A percentile compares a stretch with the other conserved stretches of the same genome.
Evolutionary conservation across 257 asterid species (phyloP).

Genomic region (Fraxinus excelsior): DNA sequence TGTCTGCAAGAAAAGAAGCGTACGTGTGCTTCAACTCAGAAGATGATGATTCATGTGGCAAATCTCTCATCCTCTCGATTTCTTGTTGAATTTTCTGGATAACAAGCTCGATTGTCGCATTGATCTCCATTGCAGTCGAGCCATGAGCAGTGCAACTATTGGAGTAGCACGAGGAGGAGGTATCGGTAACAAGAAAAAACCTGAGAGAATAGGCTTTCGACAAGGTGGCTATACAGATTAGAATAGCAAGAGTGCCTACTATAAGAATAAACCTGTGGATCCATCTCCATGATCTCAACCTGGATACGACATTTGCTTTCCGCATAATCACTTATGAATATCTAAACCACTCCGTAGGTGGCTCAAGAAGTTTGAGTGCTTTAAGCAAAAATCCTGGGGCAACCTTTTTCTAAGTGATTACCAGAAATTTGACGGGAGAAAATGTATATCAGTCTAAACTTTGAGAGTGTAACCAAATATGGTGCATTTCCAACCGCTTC

Average conservation of each 20-base stretch:
- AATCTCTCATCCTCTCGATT: slow-evolving; percentile 33
- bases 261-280: slow-evolving; percentile 35
- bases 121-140: slow-evolving; percentile 11
- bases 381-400: not conserved
- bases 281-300: slow-evolving; percentile 37
- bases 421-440: not conserved
- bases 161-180: slow-evolving; percentile 34
- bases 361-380: not conserved
- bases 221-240: slow-evolving; percentile 39
- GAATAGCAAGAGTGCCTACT: slow-evolving; percentile 27
- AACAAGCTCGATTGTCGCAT: slow-evolving; percentile 29
- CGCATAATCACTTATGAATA: slow-evolving; percentile 24
- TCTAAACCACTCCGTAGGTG: not conserved
- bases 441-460: not conserved
- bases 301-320: slow-evolving; percentile 27
- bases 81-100: slow-evolving; percentile 40
- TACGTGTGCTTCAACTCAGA: slow-evolving; percentile 34
- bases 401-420: not conserved
- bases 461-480: not conserved
- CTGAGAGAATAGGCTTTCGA: slow-evolving; percentile 44
- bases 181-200: slow-evolving; percentile 33
- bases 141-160: not conserved
- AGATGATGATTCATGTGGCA: slow-evolving; percentile 24
- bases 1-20: slow-evolving; percentile 56
- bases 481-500: not conserved